A percentile compares a stretch with the other conserved stretches of the same genome.
Conservation (phyloP, 441 rosid species). For the Biscutella laevigata region DNA sequence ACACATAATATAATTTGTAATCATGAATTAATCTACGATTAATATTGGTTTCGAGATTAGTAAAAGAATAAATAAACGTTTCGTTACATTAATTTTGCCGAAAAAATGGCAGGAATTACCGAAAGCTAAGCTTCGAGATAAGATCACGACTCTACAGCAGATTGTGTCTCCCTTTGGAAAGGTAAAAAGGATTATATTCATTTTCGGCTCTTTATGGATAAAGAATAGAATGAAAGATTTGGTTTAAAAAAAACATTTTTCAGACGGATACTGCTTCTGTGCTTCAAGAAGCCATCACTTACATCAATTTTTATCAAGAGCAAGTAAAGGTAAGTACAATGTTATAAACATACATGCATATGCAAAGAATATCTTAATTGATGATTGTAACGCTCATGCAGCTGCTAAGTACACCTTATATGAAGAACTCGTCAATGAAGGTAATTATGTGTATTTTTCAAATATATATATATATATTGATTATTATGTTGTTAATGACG, state of each 20-base stretch:
- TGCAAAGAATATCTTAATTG: not conserved
- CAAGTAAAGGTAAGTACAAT: slow-evolving; percentile 58
- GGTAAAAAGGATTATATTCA: slow-evolving; percentile 36
- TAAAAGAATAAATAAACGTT: not conserved
- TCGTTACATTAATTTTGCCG: not conserved
- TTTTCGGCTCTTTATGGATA: not conserved
- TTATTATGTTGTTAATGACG: not conserved
- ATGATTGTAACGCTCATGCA: slow-evolving; percentile 24
- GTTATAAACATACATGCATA: not conserved
- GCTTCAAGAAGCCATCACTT: slow-evolving; percentile 68
- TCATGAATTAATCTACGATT: too few species aligned
- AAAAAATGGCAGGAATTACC: slow-evolving; percentile 45
- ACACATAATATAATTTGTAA: too few species aligned
- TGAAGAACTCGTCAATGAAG: slow-evolving; percentile 44
- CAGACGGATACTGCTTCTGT: slow-evolving; percentile 92
- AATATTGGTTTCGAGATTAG: not conserved
- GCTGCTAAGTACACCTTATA: slow-evolving; percentile 69
- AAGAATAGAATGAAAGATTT: not conserved
- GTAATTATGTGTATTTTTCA: too few species aligned
- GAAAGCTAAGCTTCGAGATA: slow-evolving; percentile 75
- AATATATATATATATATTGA: too few species aligned
- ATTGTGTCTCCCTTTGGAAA: slow-evolving; percentile 90
- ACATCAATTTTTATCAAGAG: slow-evolving; percentile 66
- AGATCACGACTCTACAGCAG: slow-evolving; percentile 78
- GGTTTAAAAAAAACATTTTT: slow-evolving; percentile 16